These are phyloP conservation scores for Eutreptiella sp. DNA, from an alignment of 208 protist species.

Conservation along the genomic window DNA sequence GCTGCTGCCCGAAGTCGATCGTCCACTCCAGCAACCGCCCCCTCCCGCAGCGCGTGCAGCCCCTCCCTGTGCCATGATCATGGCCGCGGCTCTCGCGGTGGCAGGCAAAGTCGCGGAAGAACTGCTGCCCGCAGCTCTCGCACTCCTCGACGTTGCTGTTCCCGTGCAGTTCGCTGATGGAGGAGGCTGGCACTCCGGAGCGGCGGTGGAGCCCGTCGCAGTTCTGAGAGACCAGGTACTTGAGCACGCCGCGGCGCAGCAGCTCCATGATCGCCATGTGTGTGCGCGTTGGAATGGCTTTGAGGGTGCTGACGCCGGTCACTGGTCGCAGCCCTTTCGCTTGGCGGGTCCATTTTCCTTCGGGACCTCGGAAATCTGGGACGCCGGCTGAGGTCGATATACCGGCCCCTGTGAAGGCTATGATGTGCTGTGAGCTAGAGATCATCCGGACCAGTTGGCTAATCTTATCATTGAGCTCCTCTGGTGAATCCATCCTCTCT, in stretches of 20 bases:
- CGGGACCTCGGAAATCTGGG: conserved; percentile 34
- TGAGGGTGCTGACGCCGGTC: background rate
- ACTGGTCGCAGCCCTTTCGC: conserved; percentile 5
- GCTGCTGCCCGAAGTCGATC: too few relatives aligned
- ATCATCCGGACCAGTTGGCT: conserved; percentile 7
- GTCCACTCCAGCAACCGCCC: too few relatives aligned
- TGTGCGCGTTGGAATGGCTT: conserved; percentile 23
- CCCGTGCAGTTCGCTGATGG: conserved; percentile 33
- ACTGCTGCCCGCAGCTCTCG: too few relatives aligned
- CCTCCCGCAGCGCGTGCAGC: too few relatives aligned
- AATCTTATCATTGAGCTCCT: background rate
- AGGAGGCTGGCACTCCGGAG: conserved; percentile 1
- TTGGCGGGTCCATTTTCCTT: conserved; percentile 31
- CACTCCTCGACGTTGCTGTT: conserved; percentile 33
- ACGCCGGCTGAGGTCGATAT: conserved; percentile 34
- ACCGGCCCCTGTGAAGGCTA: conserved; percentile 36
- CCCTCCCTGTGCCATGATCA: too few relatives aligned
- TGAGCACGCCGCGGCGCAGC: conserved; percentile 2
- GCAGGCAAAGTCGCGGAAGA: too few relatives aligned
- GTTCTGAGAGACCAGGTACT: conserved; percentile 32
- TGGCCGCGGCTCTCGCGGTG: too few relatives aligned
- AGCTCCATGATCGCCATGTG: conserved; percentile 35
- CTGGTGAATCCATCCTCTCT: too few relatives aligned
- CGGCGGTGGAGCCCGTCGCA: conserved; percentile 31
- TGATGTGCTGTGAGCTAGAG: conserved; percentile 7